Evolutionary conservation across 371 early-diverging fungal genomes (phyloP), one percentile per base, ranked within the genome.

Genomic region (Apophysomyces elegans): DNA sequence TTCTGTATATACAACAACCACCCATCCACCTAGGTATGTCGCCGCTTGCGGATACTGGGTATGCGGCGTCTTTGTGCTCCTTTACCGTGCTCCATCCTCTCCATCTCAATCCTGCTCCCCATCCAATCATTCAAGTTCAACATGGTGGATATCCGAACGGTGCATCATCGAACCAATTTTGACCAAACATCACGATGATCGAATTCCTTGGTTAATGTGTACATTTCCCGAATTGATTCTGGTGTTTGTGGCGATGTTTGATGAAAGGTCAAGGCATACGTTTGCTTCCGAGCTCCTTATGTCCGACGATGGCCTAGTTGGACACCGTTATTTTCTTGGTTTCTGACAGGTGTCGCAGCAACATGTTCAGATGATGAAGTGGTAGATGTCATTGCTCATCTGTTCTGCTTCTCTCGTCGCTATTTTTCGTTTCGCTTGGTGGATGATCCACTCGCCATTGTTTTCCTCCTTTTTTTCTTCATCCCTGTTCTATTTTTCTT

Each of bases 191-290:
- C 7, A 18, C 46, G 46, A 45, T 6, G n/a, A 45, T 13, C 46
- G 5, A 43, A 45, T 45, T 18, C 46, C 46, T 45, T 38, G 35
- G 35, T 61, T n/a, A 45, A 45, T 60, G 32, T 41, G 61, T 61
- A 14, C 47, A 35, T 56, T 66, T 66, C 35, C 66, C 66, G 14
- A 66, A 46, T 3, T 66, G 61, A 54, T 66, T 61, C 54, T 66
- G 59, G 38, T 66, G 56, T 37, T 66, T 45, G 46, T 18, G 6
- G 16, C 16, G 46, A 18, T 45, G 46, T 45, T 45, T 45, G 16
- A 45, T 45, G 46, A 26, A 45, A 18, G 46, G 46, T 45, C 46
- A 45, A 45, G 46, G 46, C 46, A 45, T 45, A 16, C 46, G 46
- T 45, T 45, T 45, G 46, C 46, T 45, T 45, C 46, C 46, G 16